A percentile compares a stretch with the other conserved stretches of the same genome.
Evolutionary conservation across 495 filamentous ascomycete species (phyloP).

Genomic region (Emericellopsis terricola): DNA sequence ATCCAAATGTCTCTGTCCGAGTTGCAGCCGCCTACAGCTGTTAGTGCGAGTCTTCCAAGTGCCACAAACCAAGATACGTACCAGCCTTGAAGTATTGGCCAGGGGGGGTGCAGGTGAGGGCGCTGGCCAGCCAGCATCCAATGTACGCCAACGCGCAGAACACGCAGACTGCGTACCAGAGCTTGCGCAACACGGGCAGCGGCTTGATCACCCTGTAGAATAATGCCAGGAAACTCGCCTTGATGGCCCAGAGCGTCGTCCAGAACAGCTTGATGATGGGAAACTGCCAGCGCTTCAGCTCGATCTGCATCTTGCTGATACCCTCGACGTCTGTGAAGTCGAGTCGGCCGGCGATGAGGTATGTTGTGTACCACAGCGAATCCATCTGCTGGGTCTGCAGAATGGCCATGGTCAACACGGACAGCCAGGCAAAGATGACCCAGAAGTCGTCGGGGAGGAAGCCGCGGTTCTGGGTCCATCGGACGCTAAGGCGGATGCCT

Average conservation of each 20-base stretch:
- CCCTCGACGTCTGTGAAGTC: constrained; percentile 10
- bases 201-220: constrained; percentile 25
- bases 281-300: constrained; percentile 16
- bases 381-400: constrained; percentile 28
- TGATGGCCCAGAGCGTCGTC: constrained; percentile 27
- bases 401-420: constrained; percentile 18
- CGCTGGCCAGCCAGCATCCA: constrained; percentile 19
- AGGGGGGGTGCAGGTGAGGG: constrained; percentile 19
- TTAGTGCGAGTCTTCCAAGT: no score
- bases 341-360: constrained; percentile 11
- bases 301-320: constrained; percentile 11
- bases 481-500: constrained; percentile 17
- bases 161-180: constrained; percentile 17
- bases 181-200: constrained; percentile 16
- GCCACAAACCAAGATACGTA: no score
- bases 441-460: constrained; percentile 24
- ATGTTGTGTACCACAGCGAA: constrained; percentile 19
- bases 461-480: constrained; percentile 11
- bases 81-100: constrained; percentile 21
- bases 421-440: constrained; percentile 17
- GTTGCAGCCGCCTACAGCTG: constrained; percentile 8
- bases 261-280: constrained; percentile 29
- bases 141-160: constrained; percentile 20
- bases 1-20: constrained; percentile 11
- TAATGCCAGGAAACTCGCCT: constrained; percentile 27